Conservation (phyloP, 352 stramenopile species). For the Pythium myriotylum region DNA sequence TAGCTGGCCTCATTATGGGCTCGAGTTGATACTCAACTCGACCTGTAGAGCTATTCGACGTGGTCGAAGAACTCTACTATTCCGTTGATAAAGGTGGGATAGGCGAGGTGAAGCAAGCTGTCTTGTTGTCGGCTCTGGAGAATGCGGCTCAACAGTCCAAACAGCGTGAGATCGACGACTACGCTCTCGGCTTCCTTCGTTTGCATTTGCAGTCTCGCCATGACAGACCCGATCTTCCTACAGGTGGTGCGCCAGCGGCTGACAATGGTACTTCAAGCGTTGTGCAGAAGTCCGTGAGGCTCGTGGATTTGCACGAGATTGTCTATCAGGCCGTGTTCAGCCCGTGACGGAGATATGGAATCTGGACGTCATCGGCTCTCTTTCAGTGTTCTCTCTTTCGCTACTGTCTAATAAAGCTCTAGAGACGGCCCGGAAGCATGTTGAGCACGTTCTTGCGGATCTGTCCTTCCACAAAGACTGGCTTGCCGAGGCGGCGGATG, state of each 20-base stretch:
- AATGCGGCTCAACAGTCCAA: constrained; percentile 17
- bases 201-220: not conserved
- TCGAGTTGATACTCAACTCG: not conserved
- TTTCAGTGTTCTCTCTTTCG: not conserved
- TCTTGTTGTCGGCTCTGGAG: constrained; percentile 19
- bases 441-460: constrained; percentile 84
- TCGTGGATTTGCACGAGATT: constrained; percentile 19
- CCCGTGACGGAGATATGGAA: not conserved
- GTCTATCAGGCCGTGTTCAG: constrained; percentile 13
- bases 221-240: not conserved
- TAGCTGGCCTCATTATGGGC: too few relatives aligned
- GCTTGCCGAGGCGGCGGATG: constrained; percentile 73
- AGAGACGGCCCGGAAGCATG: constrained; percentile 48
- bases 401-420: not conserved
- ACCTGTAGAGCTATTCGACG: constrained; percentile 18
- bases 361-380: not conserved
- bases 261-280: constrained; percentile 2
- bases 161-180: constrained; percentile 1
- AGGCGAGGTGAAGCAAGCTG: constrained; percentile 12
- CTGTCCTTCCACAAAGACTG: constrained; percentile 68
- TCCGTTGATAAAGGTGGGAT: constrained; percentile 13
- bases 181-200: not conserved
- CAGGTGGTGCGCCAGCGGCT: not conserved
- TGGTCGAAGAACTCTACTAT: constrained; percentile 18
- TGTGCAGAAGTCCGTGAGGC: not conserved